Base-by-base conservation (phyloP, 2,329 filamentous ascomycete species). In the Colletotrichum australisinense region DNA sequence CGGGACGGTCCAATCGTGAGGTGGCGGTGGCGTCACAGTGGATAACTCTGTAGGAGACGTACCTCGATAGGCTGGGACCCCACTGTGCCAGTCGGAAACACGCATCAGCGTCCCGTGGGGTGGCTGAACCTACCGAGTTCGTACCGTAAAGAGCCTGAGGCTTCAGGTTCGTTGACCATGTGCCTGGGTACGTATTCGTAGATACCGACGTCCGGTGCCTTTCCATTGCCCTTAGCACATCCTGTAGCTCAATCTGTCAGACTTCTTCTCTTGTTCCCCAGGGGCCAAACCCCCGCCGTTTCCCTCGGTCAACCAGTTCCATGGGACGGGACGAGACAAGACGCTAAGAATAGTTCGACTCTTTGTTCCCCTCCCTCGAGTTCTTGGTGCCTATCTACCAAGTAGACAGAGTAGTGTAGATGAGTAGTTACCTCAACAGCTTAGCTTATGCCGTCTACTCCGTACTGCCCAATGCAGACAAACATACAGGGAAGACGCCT, bases 81-180 rank as follows among this genome's bases (percentile, higher is more conserved):
- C 71, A 73, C 71, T 42, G 35, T 62, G 56, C 70, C 56, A 52
- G 70, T 70, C 49, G 67, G 70, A 73, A 70, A 70, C 60, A 22
- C 60, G 66, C 67, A 65, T 46, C 70, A 69, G 59, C 67, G 66
- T 72, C 66, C 70, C 66, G 56, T 70, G 67, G 70, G 60, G 67
- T 69, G 70, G 70, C 59, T 65, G 70, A 26, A 55, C 32, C 32
- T 35, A 11, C 32, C 11, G 32, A 35, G 32, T 35, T 35, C 32
- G 32, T 35, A 5, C 32, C 32, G 32, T 0, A 35, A 12, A 35
- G 32, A 42, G 16, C 38, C 42, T 49, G 42, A 49, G 42, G 19
- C 42, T 49, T 22, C 42, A 49, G 42, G 42, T 49, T 49, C 42
- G 4, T 49, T 49, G 19, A 49, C 16, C 42, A 42, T 35, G 32